phyloP scores from a whole-genome alignment of 2,329 filamentous ascomycete species.

The Paracoccidioides brasiliensis region DNA sequence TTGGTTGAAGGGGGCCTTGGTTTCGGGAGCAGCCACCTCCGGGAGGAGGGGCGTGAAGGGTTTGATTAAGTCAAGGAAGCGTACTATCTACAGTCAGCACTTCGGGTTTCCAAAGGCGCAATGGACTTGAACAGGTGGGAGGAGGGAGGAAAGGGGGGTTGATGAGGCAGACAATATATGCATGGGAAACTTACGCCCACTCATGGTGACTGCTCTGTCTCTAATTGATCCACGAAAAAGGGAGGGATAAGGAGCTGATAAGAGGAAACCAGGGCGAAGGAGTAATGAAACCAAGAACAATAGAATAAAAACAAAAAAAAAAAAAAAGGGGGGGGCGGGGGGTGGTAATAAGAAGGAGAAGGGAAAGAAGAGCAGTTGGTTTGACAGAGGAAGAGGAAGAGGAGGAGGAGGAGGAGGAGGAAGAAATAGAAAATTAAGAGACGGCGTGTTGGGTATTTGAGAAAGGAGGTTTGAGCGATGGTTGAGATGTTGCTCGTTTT shows the following conservation, averaged over 20 bases:
- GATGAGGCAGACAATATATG: no score
- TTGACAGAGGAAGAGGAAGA: slow-evolving; percentile 14
- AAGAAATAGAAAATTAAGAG: background rate
- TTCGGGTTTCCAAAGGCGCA: slow-evolving; percentile 7
- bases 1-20: slow-evolving; percentile 98
- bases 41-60: slow-evolving; percentile 98
- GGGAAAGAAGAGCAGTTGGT: slow-evolving; percentile 15
- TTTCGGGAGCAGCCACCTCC: slow-evolving; percentile 96
- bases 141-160: no score
- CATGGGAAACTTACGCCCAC: slow-evolving; percentile 39
- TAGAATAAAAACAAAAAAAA: slow-evolving; percentile 13
- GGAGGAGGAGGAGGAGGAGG: slow-evolving; percentile 13
- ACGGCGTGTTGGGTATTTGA: no score
- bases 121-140: background rate
- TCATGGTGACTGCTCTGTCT: slow-evolving; percentile 39
- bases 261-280: slow-evolving; percentile 21
- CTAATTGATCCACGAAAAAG: slow-evolving; percentile 18
- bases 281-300: slow-evolving; percentile 11
- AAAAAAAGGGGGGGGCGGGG: slow-evolving; percentile 16
- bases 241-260: slow-evolving; percentile 19
- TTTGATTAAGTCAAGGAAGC: slow-evolving; percentile 99
- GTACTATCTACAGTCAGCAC: slow-evolving; percentile 48
- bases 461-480: no score
- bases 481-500: no score
- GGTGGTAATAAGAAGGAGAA: slow-evolving; percentile 11